These are phyloP conservation scores for Juncus inflexus DNA, from an alignment of 176 grass and related monocot genomes.

Conservation along the genomic window DNA sequence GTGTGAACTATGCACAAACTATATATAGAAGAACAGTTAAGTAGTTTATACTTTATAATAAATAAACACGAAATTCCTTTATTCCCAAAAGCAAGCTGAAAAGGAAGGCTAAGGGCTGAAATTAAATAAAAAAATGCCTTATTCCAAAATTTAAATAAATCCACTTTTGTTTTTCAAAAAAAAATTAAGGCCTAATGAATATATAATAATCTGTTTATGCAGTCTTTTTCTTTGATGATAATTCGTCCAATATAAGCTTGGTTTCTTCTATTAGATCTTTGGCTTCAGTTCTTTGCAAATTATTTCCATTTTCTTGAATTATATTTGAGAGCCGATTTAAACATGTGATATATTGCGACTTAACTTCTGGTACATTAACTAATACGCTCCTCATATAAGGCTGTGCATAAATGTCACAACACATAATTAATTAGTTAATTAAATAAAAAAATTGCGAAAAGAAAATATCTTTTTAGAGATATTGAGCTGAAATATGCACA, in stretches of 20 bases:
- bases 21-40: too few relatives aligned
- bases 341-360: constrained; percentile 37
- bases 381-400: constrained; percentile 39
- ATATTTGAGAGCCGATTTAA: constrained; percentile 29
- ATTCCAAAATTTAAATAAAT: neutral
- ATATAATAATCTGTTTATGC: neutral
- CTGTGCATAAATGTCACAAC: constrained; percentile 25
- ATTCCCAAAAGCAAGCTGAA: too few relatives aligned
- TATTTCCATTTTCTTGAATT: neutral
- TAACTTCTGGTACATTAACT: constrained; percentile 19
- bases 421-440: neutral
- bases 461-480: neutral
- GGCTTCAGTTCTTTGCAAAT: constrained; percentile 8
- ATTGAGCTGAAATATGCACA: neutral
- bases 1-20: too few relatives aligned
- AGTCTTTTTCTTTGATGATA: constrained; percentile 20
- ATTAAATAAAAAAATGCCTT: too few relatives aligned
- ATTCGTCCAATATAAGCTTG: constrained; percentile 34
- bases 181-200: neutral
- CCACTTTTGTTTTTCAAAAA: neutral
- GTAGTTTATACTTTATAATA: too few relatives aligned
- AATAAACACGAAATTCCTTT: too few relatives aligned
- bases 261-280: constrained; percentile 42
- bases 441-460: too few relatives aligned
- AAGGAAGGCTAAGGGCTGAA: too few relatives aligned